Evolutionary conservation across 164 flowering plant genomes (phyloP).

Genomic region (Magnolia sinica): DNA sequence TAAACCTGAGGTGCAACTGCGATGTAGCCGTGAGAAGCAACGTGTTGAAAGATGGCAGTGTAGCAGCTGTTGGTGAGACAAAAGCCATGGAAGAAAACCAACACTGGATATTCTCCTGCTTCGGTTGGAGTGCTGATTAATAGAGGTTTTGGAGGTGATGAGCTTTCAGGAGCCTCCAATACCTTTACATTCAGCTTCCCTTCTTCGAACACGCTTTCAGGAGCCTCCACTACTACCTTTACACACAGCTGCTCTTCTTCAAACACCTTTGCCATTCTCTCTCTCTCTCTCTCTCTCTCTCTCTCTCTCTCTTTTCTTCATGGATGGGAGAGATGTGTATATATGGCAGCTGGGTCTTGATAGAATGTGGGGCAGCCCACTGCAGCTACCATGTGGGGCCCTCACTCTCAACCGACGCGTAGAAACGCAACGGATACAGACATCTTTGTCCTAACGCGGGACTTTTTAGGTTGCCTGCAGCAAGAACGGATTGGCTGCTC

Average conservation of each 20-base stretch:
- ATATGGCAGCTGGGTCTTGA: too few relatives aligned
- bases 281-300: not conserved
- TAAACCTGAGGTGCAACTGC: slow-evolving; percentile 62
- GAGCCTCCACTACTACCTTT: not conserved
- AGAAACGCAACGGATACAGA: too few relatives aligned
- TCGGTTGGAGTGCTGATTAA: slow-evolving; percentile 37
- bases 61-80: slow-evolving; percentile 45
- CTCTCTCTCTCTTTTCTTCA: not conserved
- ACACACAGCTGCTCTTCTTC: not conserved
- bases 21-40: slow-evolving; percentile 73
- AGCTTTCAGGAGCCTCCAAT: not conserved
- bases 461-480: too few relatives aligned
- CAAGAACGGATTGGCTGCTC: too few relatives aligned
- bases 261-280: not conserved
- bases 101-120: slow-evolving; percentile 41
- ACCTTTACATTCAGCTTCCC: not conserved
- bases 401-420: too few relatives aligned
- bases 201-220: not conserved
- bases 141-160: slow-evolving; percentile 1
- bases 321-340: not conserved
- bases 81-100: slow-evolving; percentile 56
- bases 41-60: slow-evolving; percentile 43
- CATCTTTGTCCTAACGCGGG: too few relatives aligned
- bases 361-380: too few relatives aligned
- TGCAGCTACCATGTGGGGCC: too few relatives aligned